A percentile compares a stretch with the other conserved stretches of the same genome.
These are phyloP conservation scores for Pichia sp. DNA, from an alignment of 1,139 yeast species.

Conservation along the genomic window DNA sequence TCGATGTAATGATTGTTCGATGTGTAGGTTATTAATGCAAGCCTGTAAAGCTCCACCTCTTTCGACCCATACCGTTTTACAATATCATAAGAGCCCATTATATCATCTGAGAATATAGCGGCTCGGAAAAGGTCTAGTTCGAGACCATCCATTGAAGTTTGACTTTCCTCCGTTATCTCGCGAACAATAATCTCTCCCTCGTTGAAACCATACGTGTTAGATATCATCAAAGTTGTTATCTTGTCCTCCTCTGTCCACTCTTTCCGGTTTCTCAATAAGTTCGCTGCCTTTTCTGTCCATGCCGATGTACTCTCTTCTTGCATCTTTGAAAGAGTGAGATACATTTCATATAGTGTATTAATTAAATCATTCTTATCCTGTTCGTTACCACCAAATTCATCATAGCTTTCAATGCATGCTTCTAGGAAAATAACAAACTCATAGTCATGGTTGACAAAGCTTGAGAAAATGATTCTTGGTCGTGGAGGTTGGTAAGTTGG, in stretches of 20 bases:
- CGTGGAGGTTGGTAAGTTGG: constrained; percentile 91
- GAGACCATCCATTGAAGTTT: constrained; percentile 33
- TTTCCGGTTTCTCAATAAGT: constrained; percentile 31
- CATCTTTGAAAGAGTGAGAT: constrained; percentile 50
- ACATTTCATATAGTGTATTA: constrained; percentile 76
- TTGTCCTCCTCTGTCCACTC: constrained; percentile 41
- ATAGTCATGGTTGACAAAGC: constrained; percentile 76
- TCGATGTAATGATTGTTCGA: constrained; percentile 49
- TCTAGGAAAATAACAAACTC: constrained; percentile 93
- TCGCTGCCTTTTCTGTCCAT: constrained; percentile 65
- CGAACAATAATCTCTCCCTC: constrained; percentile 40
- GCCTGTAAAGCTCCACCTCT: constrained; percentile 58
- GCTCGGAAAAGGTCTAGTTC: constrained; percentile 64
- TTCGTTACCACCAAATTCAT: constrained; percentile 62
- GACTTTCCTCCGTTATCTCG: constrained; percentile 18
- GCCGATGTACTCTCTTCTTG: constrained; percentile 28
- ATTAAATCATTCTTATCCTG: constrained; percentile 67
- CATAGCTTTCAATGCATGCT: constrained; percentile 80
- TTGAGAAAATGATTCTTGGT: constrained; percentile 80
- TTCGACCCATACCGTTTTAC: constrained; percentile 52
- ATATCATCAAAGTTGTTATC: constrained; percentile 53
- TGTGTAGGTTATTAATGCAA: constrained; percentile 60
- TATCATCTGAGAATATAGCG: constrained; percentile 51
- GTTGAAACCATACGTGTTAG: constrained; percentile 55
- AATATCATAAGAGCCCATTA: constrained; percentile 48